Conservation (phyloP, 108 stramenopile genomes). For the Nannochloropsis granulata region DNA sequence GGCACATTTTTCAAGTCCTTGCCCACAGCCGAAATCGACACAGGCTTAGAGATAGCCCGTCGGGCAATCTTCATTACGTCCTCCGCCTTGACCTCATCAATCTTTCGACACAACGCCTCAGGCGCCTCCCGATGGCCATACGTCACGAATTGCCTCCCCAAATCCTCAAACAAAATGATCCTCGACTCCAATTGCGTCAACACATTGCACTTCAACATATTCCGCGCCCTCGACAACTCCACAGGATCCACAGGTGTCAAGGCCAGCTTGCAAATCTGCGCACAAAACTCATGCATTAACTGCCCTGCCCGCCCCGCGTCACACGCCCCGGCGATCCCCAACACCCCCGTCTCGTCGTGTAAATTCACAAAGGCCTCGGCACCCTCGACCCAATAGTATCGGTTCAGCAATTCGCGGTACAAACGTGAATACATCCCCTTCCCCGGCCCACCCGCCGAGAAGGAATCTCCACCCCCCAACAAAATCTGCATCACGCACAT, state of each 20-base stretch:
- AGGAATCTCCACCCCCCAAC: slow-evolving; percentile 85
- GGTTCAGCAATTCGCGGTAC: slow-evolving; percentile 85
- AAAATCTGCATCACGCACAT: slow-evolving; percentile 87
- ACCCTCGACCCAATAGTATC: slow-evolving; percentile 74
- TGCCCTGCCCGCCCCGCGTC: slow-evolving; percentile 44
- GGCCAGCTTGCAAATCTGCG: slow-evolving; percentile 59
- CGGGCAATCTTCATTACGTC: slow-evolving; percentile 62
- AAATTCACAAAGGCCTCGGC: slow-evolving; percentile 79
- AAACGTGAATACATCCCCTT: slow-evolving; percentile 98
- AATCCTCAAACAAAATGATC: slow-evolving; percentile 86
- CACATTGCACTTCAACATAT: slow-evolving; percentile 94
- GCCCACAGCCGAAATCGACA: slow-evolving; percentile 65
- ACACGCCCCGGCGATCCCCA: slow-evolving; percentile 66
- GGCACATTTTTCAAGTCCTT: slow-evolving; percentile 54
- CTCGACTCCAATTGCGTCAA: slow-evolving; percentile 89
- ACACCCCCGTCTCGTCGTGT: slow-evolving; percentile 71
- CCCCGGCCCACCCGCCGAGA: slow-evolving; percentile 97
- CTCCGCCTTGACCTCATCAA: slow-evolving; percentile 76
- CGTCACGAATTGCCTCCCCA: slow-evolving; percentile 84
- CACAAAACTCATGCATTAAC: slow-evolving; percentile 52
- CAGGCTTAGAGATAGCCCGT: slow-evolving; percentile 48
- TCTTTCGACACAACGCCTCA: slow-evolving; percentile 54
- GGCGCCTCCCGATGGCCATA: slow-evolving; percentile 71
- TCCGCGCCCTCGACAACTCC: slow-evolving; percentile 79
- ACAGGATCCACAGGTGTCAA: slow-evolving; percentile 10